These are phyloP conservation scores for Millerozyma acaciae DNA, from an alignment of 805 yeast genomes.

Conservation along the genomic window DNA sequence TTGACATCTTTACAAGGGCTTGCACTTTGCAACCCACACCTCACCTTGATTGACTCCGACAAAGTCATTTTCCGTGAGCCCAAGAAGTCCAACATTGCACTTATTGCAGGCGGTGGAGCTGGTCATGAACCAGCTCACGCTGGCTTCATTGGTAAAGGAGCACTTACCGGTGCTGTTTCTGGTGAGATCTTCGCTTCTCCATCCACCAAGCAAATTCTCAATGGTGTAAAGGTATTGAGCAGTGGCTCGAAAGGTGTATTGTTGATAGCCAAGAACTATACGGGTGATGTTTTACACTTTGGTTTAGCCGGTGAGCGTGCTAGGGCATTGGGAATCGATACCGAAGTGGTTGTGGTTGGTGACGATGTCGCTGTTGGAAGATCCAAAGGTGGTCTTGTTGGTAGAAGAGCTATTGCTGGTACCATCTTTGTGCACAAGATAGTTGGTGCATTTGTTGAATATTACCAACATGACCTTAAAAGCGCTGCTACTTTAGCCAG, in stretches of 20 bases:
- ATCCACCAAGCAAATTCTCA: slow-evolving; percentile 68
- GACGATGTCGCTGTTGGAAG: slow-evolving; percentile 91
- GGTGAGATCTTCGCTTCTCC: slow-evolving; percentile 87
- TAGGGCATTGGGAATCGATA: slow-evolving; percentile 59
- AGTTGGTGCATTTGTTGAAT: slow-evolving; percentile 56
- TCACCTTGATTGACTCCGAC: slow-evolving; percentile 8
- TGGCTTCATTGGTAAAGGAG: slow-evolving; percentile 76
- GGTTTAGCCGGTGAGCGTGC: slow-evolving; percentile 83
- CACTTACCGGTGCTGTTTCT: slow-evolving; percentile 75
- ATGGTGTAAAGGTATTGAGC: slow-evolving; percentile 42
- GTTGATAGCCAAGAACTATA: slow-evolving; percentile 76
- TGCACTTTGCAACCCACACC: not conserved
- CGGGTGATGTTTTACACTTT: slow-evolving; percentile 85
- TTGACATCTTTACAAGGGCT: slow-evolving; percentile 1
- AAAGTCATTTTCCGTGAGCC: slow-evolving; percentile 3
- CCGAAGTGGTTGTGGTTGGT: slow-evolving; percentile 67
- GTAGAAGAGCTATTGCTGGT: slow-evolving; percentile 86
- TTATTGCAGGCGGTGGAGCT: slow-evolving; percentile 68
- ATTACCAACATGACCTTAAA: slow-evolving; percentile 45
- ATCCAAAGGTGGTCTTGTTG: slow-evolving; percentile 79
- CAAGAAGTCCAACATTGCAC: not conserved
- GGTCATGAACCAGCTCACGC: slow-evolving; percentile 90
- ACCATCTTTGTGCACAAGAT: slow-evolving; percentile 76
- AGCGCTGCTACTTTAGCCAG: slow-evolving; percentile 41
- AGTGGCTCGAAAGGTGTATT: slow-evolving; percentile 61